Evolutionary conservation across 2,329 filamentous ascomycete genomes (phyloP), one percentile per base, ranked within the genome.

Genomic region (Cercospora nicotianae): DNA sequence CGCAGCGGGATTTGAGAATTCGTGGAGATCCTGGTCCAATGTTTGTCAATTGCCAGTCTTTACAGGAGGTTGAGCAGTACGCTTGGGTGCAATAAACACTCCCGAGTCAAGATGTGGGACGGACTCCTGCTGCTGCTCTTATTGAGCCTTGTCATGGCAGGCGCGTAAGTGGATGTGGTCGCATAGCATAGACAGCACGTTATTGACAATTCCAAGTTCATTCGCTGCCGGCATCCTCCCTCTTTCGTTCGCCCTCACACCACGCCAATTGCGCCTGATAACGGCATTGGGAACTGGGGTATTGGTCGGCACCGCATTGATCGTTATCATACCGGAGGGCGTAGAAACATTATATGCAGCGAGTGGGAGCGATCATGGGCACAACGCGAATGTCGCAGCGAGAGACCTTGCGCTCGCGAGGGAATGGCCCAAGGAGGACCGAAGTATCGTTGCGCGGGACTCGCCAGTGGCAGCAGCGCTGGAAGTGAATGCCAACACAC

Each of bases 311-410:
- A 98, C 95, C 30, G 94, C 94, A 1, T 86, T 99, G 72, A 94
- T 98, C 72, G 93, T 99, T 33, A 98, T 99, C 77, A 97, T 99
- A 75, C 95, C 95, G 0, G 95, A 99, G 80, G 95, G 95, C 42
- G 90, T 98, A 68, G 94, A 97, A 78, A 94, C 95, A 3, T 86
- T 97, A 66, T 92, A 95, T 73, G 89, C 82, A 73, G 84, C 87
- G 42, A 72, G 70, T 18, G 72, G 69, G 8, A 66, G 62, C 55
- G 66, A 69, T 10, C 67, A 75, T 48, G 63, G 70, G 16, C 75
- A 73, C 55, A 45, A 63, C 28, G 63, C 63, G 51, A 66, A 70
- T 18, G 65, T 58, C 6, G 23, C 53, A 18, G 53, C 20, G 8
- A 26, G 26, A 16, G 53, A 28, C 18, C 53, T 58, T 18, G 28